These are phyloP conservation scores for Nothomitra cinnamomea DNA, from an alignment of 2,329 filamentous ascomycete genomes.

Conservation along the genomic window DNA sequence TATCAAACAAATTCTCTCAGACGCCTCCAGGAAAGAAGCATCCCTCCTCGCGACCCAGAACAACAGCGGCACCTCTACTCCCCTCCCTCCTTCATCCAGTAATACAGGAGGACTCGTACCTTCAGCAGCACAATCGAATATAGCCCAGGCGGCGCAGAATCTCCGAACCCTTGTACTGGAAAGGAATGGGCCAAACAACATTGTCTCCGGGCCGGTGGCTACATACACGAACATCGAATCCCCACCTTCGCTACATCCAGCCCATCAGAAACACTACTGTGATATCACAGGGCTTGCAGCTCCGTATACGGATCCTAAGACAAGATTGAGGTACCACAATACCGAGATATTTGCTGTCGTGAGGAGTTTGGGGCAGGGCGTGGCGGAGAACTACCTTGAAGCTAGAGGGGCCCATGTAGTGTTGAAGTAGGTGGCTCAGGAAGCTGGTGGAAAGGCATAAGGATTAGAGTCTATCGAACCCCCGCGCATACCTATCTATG, in stretches of 20 bases:
- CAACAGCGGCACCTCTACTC: slow-evolving; percentile 65
- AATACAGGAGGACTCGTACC: slow-evolving; percentile 23
- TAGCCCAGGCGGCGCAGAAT: slow-evolving; percentile 77
- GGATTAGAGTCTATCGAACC: background rate
- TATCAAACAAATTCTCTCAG: slow-evolving; percentile 87
- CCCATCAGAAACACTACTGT: slow-evolving; percentile 77
- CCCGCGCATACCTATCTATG: background rate
- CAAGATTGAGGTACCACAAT: slow-evolving; percentile 79
- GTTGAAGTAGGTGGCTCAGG: slow-evolving; percentile 58
- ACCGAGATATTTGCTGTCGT: slow-evolving; percentile 80
- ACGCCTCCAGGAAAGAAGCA: slow-evolving; percentile 77
- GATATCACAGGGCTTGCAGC: slow-evolving; percentile 89
- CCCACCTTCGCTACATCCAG: slow-evolving; percentile 64
- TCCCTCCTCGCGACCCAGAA: slow-evolving; percentile 69
- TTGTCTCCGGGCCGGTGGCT: slow-evolving; percentile 38
- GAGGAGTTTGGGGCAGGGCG: slow-evolving; percentile 61
- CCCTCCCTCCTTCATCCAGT: slow-evolving; percentile 19
- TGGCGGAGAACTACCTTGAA: slow-evolving; percentile 76
- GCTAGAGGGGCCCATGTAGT: slow-evolving; percentile 84
- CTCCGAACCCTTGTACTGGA: slow-evolving; percentile 78
- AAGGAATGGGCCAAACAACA: slow-evolving; percentile 44
- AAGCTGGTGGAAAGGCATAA: slow-evolving; percentile 7
- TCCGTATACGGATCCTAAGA: slow-evolving; percentile 89
- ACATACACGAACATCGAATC: slow-evolving; percentile 97
- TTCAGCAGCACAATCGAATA: slow-evolving; percentile 38